Evolutionary conservation across 768 basidiomycete species (phyloP).

Genomic region (Phlegmacium glaucopus): DNA sequence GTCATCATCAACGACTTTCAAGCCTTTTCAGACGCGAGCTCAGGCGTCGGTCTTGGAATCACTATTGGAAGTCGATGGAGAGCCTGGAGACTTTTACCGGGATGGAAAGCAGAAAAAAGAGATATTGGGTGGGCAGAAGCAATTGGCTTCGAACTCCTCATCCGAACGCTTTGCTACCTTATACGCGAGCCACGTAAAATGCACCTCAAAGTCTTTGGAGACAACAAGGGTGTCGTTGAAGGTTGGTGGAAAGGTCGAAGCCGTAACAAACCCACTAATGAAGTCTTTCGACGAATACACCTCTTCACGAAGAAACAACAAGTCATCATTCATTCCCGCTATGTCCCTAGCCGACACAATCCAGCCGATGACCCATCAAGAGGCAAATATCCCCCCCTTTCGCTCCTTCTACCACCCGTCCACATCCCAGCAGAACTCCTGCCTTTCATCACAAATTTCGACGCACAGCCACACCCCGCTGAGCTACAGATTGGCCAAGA

Average conservation of each 20-base stretch:
- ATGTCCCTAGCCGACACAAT: slow-evolving; percentile 31
- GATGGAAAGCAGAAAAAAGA: slow-evolving; percentile 23
- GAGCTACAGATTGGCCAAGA: slow-evolving; percentile 5
- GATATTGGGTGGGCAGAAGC: slow-evolving; percentile 47
- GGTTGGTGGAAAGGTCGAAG: no score
- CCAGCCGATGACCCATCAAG: slow-evolving; percentile 34
- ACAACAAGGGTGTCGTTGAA: no score
- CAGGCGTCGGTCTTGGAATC: slow-evolving; percentile 21
- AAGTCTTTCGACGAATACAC: slow-evolving; percentile 14
- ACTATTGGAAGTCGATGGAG: background rate
- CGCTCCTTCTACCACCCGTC: slow-evolving; percentile 24
- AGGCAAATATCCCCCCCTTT: slow-evolving; percentile 19
- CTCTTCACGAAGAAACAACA: background rate
- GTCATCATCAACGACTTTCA: slow-evolving; percentile 14
- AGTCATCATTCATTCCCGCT: slow-evolving; percentile 21
- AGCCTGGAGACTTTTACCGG: background rate
- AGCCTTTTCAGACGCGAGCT: slow-evolving; percentile 34
- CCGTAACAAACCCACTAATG: no score
- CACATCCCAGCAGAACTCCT: slow-evolving; percentile 21
- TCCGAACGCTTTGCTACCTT: no score
- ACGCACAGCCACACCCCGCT: slow-evolving; percentile 6
- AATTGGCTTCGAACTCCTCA: slow-evolving; percentile 37
- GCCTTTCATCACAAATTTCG: slow-evolving; percentile 21
- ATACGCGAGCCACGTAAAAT: no score
- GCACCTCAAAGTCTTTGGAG: no score